phyloP scores from a whole-genome alignment of 352 stramenopile species.

The Phytophthora cactorum region DNA sequence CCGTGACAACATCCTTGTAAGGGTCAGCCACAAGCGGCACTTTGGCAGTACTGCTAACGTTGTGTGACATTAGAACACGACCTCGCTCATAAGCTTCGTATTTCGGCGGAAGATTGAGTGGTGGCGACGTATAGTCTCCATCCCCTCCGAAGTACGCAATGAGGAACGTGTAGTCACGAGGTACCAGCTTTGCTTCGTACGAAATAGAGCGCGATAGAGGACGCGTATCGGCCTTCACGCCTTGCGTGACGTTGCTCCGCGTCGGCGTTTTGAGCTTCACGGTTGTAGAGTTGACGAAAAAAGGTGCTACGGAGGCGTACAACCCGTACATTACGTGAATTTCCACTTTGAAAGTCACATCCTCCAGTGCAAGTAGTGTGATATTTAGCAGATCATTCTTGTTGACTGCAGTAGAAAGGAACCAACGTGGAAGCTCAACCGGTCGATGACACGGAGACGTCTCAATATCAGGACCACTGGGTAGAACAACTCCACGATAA shows the following conservation, averaged over 20 bases:
- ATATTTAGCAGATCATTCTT: constrained; percentile 96
- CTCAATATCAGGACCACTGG: constrained; percentile 77
- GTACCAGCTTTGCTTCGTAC: constrained; percentile 77
- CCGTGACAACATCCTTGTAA: constrained; percentile 58
- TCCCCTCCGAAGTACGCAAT: constrained; percentile 79
- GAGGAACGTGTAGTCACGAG: constrained; percentile 92
- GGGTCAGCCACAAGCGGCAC: constrained; percentile 84
- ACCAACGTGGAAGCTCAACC: constrained; percentile 91
- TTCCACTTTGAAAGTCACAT: constrained; percentile 95
- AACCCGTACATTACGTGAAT: constrained; percentile 96
- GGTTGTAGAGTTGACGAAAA: constrained; percentile 93
- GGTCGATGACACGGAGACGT: constrained; percentile 92
- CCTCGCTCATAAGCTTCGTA: constrained; percentile 94
- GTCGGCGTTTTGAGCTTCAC: constrained; percentile 82
- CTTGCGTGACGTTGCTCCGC: constrained; percentile 77
- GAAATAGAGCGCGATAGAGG: constrained; percentile 86
- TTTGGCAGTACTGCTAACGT: constrained; percentile 70
- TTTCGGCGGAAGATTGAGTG: constrained; percentile 95
- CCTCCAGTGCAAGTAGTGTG: constrained; percentile 94
- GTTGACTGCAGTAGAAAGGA: constrained; percentile 86
- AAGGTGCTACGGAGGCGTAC: constrained; percentile 81
- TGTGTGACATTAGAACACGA: constrained; percentile 94
- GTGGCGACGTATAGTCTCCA: constrained; percentile 71
- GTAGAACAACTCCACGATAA: constrained; percentile 52
- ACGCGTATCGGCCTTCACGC: constrained; percentile 64